Conservation (phyloP, 352 stramenopile species). For the Hyaloperonospora arabidopsidis region DNA sequence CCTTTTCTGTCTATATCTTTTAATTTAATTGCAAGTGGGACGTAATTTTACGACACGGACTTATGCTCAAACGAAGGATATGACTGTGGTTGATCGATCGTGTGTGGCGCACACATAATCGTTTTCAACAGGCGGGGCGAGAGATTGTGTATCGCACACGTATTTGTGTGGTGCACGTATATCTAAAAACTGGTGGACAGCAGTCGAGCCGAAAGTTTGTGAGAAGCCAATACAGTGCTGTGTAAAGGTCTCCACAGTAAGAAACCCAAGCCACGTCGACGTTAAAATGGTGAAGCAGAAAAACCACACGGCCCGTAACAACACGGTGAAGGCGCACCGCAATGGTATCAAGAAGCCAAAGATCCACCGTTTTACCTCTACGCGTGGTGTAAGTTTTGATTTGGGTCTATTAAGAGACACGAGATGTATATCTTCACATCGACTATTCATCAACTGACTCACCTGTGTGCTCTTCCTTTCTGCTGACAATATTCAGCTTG, state of each 20-base stretch:
- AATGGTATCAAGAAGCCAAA: constrained; percentile 98
- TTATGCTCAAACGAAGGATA: too few relatives aligned
- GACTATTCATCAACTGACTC: neutral
- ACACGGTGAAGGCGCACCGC: constrained; percentile 94
- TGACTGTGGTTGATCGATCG: too few relatives aligned
- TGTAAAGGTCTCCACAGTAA: constrained; percentile 25
- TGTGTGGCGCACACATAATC: too few relatives aligned
- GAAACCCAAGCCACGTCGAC: constrained; percentile 50
- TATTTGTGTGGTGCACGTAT: constrained; percentile 13
- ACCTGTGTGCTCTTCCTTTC: neutral
- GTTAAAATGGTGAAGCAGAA: constrained; percentile 92
- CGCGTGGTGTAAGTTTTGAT: constrained; percentile 76
- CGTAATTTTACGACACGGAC: too few relatives aligned
- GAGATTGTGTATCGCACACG: constrained; percentile 3
- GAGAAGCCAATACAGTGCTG: constrained; percentile 15
- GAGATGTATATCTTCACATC: neutral
- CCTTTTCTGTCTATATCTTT: too few relatives aligned
- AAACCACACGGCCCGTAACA: constrained; percentile 97
- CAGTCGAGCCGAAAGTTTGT: constrained; percentile 16
- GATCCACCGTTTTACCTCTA: constrained; percentile 91
- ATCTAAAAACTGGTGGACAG: too few relatives aligned
- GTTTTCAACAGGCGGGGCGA: too few relatives aligned
- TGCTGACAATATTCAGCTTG: constrained; percentile 52
- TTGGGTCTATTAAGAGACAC: neutral
- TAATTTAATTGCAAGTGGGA: too few relatives aligned